phyloP scores from a whole-genome alignment of 1,284 basidiomycete genomes.

The Inonotus obliquus region DNA sequence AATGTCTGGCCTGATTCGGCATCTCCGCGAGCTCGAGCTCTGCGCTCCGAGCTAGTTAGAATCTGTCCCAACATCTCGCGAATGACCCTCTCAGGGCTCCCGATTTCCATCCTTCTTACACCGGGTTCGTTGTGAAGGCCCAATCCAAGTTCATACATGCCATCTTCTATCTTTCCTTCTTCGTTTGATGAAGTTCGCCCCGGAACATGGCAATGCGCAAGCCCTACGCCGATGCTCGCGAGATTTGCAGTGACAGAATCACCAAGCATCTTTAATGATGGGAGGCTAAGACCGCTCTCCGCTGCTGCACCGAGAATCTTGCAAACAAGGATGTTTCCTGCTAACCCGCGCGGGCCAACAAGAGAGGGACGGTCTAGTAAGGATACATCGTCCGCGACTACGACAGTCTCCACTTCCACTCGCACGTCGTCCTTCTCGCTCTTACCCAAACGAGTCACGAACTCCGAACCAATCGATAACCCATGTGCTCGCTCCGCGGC shows the following conservation, averaged over 20 bases:
- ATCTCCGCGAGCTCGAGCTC: background rate
- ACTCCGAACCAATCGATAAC: slow-evolving; percentile 18
- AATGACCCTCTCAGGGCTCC: slow-evolving; percentile 29
- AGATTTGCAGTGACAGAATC: slow-evolving; percentile 40
- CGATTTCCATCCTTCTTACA: slow-evolving; percentile 34
- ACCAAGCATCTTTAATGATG: slow-evolving; percentile 45
- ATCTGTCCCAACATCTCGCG: slow-evolving; percentile 34
- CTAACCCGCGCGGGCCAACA: slow-evolving; percentile 54
- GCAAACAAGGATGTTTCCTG: slow-evolving; percentile 64
- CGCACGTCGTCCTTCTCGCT: slow-evolving; percentile 21
- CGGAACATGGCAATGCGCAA: slow-evolving; percentile 56
- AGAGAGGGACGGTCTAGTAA: slow-evolving; percentile 37
- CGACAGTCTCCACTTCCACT: slow-evolving; percentile 46
- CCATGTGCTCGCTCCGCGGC: slow-evolving; percentile 56
- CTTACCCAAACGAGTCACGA: background rate
- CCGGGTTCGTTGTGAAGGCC: slow-evolving; percentile 58
- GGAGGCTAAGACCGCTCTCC: slow-evolving; percentile 40
- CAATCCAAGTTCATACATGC: slow-evolving; percentile 46
- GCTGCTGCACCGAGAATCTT: slow-evolving; percentile 61
- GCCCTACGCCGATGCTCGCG: slow-evolving; percentile 46
- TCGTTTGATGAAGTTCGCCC: slow-evolving; percentile 30
- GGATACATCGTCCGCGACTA: slow-evolving; percentile 67
- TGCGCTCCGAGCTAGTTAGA: background rate
- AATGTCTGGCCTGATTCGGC: background rate
- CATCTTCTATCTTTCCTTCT: slow-evolving; percentile 24